Evolutionary conservation across 441 rosid species (phyloP), one percentile per base, ranked within the genome.

Genomic region (Populus hybrid): DNA sequence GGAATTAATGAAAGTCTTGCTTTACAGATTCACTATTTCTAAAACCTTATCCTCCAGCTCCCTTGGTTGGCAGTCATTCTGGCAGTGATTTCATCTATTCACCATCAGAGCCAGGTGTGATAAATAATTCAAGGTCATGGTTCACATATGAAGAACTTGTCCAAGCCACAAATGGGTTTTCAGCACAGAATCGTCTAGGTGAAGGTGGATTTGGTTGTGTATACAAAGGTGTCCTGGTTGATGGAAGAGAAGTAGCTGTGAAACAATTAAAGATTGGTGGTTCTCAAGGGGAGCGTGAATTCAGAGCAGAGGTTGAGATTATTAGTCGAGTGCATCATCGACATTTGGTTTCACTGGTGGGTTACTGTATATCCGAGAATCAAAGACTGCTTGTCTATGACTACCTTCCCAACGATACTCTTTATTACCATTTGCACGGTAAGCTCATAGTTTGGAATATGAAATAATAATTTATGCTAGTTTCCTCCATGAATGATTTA

Each of bases 121-220:
- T 86, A 69, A 86, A 82, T 79, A 88, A 88, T 79, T 92, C 94
- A 68, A 88, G 84, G 84, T 83, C 94, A 57, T 87, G 92, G 91
- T 91, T 90, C 84, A 85, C 98, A 0, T 95, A 91, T 77, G 92
- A 89, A 6, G 99, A 95, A 68, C 88, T 95, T 71, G 76, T 79
- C 57, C 88, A 81, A 80, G 97, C 94, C 68, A 93, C 98, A 5
- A 73, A 85, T 84, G 89, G 91, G 40, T 95, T 93, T 85, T 88
- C 97, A 4, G 76, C 79, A 1, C 80, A 83, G 69, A 95, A 95
- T 84, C 88, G 91, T 72, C 84, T 93, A 71, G 99, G 99, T 57
- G 95, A 95, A 89, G 98, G 99, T 71, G 97, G 98, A 21, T 93
- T 93, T 87, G 99, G 99, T 57, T 89, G 91, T 77, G 99, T 95